Percentiles rank a stretch among this genome's conserved stretches.
These are phyloP conservation scores for Capsella bursapastoris DNA, from an alignment of 345 rosid species.

Conservation along the genomic window DNA sequence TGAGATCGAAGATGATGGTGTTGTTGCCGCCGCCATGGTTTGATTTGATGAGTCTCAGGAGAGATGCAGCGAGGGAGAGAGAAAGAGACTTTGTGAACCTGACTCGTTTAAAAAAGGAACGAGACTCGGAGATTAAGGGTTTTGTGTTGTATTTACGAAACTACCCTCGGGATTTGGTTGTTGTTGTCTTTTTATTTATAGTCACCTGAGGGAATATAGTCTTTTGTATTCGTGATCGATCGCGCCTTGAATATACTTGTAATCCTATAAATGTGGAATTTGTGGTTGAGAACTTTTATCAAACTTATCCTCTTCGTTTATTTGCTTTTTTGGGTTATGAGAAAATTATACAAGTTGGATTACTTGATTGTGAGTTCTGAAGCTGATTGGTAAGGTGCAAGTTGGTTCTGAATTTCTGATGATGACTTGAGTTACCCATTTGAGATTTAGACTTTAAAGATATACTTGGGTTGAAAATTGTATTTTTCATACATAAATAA, in stretches of 20 bases:
- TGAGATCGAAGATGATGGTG: conserved; percentile 41
- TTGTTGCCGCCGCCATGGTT: conserved; percentile 36
- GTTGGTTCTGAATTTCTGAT: neutral
- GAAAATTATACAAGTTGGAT: neutral
- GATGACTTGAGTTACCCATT: neutral
- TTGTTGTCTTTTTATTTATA: neutral
- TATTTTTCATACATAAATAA: neutral
- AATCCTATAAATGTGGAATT: neutral
- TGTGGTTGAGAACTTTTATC: conserved; percentile 2
- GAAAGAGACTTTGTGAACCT: conserved; percentile 21
- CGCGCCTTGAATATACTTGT: neutral
- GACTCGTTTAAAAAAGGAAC: conserved; percentile 16
- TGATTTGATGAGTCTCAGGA: neutral
- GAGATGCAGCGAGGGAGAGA: neutral
- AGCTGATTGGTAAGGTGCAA: neutral
- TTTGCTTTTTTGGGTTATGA: neutral
- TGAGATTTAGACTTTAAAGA: neutral
- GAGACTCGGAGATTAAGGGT: conserved; percentile 15
- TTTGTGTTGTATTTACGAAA: conserved; percentile 11
- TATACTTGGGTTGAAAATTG: neutral
- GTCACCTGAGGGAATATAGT: neutral
- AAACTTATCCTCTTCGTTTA: neutral
- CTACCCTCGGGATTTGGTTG: neutral
- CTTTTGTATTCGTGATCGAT: neutral
- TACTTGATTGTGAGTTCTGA: neutral